Conservation (phyloP, 2,329 filamentous ascomycete genomes). For the Colletotrichum coccodes region DNA sequence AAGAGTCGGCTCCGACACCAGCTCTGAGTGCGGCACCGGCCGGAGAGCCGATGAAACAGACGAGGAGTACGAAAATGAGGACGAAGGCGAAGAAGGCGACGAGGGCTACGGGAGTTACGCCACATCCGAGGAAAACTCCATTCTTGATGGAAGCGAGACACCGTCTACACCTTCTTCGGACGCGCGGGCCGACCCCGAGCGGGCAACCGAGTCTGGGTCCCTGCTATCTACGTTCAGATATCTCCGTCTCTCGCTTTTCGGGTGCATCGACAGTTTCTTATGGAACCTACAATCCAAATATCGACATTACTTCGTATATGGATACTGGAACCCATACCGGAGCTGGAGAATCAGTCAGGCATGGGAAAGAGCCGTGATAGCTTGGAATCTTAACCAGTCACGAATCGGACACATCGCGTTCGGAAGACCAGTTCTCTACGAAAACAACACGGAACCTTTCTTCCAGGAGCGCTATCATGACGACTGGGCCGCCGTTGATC, state of each 20-base stretch:
- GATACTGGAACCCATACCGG: background rate
- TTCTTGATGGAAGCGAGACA: too few species aligned
- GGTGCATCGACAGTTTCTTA: background rate
- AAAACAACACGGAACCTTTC: background rate
- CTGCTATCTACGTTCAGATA: too few species aligned
- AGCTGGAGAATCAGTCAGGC: background rate
- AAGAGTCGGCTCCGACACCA: background rate
- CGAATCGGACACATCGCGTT: background rate
- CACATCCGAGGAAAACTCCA: background rate
- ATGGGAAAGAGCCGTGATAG: background rate
- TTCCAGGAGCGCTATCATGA: background rate
- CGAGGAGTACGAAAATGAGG: background rate
- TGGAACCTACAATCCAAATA: background rate
- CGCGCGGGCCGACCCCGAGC: background rate
- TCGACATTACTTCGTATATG: background rate
- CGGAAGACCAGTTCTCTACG: background rate
- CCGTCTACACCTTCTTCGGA: background rate
- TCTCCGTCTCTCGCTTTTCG: background rate
- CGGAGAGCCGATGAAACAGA: background rate
- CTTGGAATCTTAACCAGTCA: background rate
- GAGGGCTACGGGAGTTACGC: background rate
- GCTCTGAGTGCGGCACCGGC: background rate
- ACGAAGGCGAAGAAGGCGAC: background rate
- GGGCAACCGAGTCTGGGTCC: too few species aligned
- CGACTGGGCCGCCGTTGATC: background rate